phyloP scores from a whole-genome alignment of 768 basidiomycete species.

The Boletus edulis region DNA sequence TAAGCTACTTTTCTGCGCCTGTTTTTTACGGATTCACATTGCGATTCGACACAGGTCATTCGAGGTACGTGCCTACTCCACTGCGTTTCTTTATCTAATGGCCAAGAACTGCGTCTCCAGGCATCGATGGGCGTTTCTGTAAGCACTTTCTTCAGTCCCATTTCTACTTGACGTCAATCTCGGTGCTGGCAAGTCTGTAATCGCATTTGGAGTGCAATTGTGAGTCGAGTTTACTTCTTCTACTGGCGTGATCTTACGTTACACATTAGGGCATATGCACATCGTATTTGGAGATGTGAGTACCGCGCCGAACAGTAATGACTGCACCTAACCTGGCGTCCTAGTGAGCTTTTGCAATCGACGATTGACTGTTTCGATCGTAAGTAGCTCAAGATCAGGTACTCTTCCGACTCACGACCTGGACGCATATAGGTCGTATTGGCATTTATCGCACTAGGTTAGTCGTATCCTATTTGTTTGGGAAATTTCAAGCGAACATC shows the following conservation, averaged over 20 bases:
- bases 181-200: conserved; percentile 23
- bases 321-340: background rate
- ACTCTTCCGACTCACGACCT: background rate
- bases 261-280: conserved; percentile 32
- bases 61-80: conserved; percentile 14
- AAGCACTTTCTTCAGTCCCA: background rate
- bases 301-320: background rate
- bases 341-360: conserved; percentile 33
- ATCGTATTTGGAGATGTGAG: conserved; percentile 38
- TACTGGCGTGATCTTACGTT: background rate
- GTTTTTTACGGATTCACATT: background rate
- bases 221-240: conserved; percentile 10
- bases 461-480: background rate
- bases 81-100: background rate
- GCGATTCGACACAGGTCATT: conserved; percentile 15
- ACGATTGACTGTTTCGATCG: conserved; percentile 32
- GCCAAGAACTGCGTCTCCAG: conserved; percentile 10
- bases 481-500: background rate
- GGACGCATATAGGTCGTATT: conserved; percentile 19
- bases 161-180: background rate
- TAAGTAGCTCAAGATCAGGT: conserved; percentile 13
- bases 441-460: conserved; percentile 30
- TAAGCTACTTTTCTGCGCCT: conserved; percentile 5
- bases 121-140: conserved; percentile 37
- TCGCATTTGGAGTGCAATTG: conserved; percentile 38